Base-by-base conservation (phyloP, 1,139 yeast genomes). In the Debaryomyces nepalensis region DNA sequence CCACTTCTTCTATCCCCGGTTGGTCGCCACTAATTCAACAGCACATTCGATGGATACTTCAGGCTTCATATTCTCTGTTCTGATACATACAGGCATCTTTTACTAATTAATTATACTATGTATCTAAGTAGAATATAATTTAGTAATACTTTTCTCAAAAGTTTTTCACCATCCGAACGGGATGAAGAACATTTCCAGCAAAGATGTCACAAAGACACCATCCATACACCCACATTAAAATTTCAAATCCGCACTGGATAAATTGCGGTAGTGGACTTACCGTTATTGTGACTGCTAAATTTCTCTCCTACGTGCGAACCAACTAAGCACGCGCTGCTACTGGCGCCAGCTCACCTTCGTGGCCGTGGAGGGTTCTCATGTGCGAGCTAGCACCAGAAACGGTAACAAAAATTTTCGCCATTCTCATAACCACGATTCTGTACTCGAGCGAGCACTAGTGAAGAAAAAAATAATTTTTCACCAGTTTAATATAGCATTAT, bases 21-120 rank as follows among this genome's bases (percentile, higher is more conserved):
- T 21, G 6, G 18, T 19, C 26, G 21, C 21, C n/a, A 11, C 18
- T 29, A 6, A 10, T 18, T 20, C 27, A 16, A 8, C 15, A 21
- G 20, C 23, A 31, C 34, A 12, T 33, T 27, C 27, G 27, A 33
- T 33, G 20, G 26, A 26, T 16, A 35, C 23, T 35, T n/a, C 18
- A 18, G 14, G n/a, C 33, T 26, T 12, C 10, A 22, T 24, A 23
- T 10, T 36, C 12, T 36, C 20, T 26, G 14, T 20, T 27, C 39
- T 29, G 15, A 53, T 59, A 64, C 69, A 63, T 63, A 63, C 69
- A 62, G 69, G 69, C 68, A 64, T 64, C 67, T 59, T 61, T 52
- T 50, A 42, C 45, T 49, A 40, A 43, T 48, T 43, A 41, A 47
- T 36, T 38, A 37, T 44, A 40, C 33, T 40, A 37, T 30, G 16